Evolutionary conservation across 2,329 filamentous ascomycete genomes (phyloP).

Genomic region (Coniochaeta sp.): DNA sequence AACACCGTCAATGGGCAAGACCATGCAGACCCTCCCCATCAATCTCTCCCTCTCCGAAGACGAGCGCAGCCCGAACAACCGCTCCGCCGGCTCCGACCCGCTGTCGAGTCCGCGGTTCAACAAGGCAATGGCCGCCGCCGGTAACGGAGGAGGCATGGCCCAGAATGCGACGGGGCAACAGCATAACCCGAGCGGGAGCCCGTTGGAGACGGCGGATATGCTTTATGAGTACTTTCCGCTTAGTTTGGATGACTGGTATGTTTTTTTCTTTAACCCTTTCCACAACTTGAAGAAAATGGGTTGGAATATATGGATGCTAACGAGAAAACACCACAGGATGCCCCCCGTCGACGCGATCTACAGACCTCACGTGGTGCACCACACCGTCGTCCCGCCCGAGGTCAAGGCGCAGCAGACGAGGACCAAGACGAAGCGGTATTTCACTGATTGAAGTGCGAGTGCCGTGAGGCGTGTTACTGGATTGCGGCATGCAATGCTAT

Average conservation of each 20-base stretch:
- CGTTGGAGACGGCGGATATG: slow-evolving; percentile 71
- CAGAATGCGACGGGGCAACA: slow-evolving; percentile 44
- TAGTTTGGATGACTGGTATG: slow-evolving; percentile 77
- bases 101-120: slow-evolving; percentile 42
- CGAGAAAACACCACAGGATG: slow-evolving; percentile 46
- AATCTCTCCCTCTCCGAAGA: slow-evolving; percentile 54
- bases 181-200: slow-evolving; percentile 45
- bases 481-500: too few relatives aligned
- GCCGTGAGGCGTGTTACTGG: too few relatives aligned
- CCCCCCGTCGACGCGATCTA: slow-evolving; percentile 86
- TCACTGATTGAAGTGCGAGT: slow-evolving; percentile 50
- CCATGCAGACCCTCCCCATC: slow-evolving; percentile 24
- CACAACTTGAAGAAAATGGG: too few relatives aligned
- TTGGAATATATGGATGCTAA: slow-evolving; percentile 7
- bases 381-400: slow-evolving; percentile 65
- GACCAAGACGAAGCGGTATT: slow-evolving; percentile 65
- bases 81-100: slow-evolving; percentile 30
- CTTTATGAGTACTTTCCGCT: slow-evolving; percentile 94
- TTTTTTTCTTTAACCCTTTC: slow-evolving; percentile 5
- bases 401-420: slow-evolving; percentile 61
- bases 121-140: slow-evolving; percentile 18
- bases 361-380: slow-evolving; percentile 87
- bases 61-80: slow-evolving; percentile 47
- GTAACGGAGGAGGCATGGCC: slow-evolving; percentile 17
- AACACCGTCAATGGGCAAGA: slow-evolving; percentile 11